Evolutionary conservation across 345 rosid species (phyloP), one percentile per base, ranked within the genome.

Genomic region (Eucalyptus urophylla): DNA sequence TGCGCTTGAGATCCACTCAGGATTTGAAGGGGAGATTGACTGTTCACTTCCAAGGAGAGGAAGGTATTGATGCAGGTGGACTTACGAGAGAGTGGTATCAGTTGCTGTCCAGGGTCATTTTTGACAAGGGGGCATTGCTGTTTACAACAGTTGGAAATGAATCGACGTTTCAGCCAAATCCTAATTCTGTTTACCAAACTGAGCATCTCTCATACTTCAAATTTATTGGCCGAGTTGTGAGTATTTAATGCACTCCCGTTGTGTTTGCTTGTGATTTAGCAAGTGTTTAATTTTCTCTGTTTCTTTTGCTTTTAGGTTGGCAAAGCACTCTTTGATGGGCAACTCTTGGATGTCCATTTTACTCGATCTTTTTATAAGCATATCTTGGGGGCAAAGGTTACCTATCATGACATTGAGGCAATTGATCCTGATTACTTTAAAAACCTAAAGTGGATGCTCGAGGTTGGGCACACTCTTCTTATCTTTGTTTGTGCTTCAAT

Each of bases 81-180:
- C 99, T 98, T 90, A 97, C 99, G 81, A 95, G 99, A 94, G 99
- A 98, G 93, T 98, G 99, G 99, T 98, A 98, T 93, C 99, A 98
- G 92, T 92, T 97, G 89, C 90, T 98, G 87, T 98, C 99, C 89
- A 95, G 99, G 92, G 99, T 98, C 92, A 96, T 97, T 88, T 97
- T 97, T 90, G 99, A 97, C 94, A 97, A 93, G 92, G 99, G 99
- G 86, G 97, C 99, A 89, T 91, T 98, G 65, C 97, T 98, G 87
- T 98, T 98, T 89, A 97, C 99, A 53, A 98, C 99, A 5, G 99
- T 98, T 88, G 99, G 99, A 91, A 98, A 98, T 93, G 99, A 98
- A 65, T 96, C 97, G 13, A 98, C 99, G 16, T 98, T 98, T 93
- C 99, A 98, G 92, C 99, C 99, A 54, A 98, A 98, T 89, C 99